Evolutionary conservation across 2,329 filamentous ascomycete species (phyloP).

Genomic region (Cordyceps farinosa): DNA sequence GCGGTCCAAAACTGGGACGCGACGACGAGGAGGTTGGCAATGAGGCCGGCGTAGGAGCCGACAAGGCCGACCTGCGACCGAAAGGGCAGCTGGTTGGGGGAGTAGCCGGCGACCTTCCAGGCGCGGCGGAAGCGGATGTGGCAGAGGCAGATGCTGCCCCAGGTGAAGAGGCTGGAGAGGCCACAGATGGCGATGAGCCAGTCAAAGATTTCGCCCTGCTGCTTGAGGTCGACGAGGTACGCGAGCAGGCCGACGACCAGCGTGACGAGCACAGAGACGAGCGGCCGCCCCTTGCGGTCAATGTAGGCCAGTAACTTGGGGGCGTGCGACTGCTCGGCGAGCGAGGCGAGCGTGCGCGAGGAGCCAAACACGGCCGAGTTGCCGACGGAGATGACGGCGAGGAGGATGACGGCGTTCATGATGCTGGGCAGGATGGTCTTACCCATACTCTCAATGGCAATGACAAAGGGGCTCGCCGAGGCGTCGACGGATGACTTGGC

Average conservation of each 20-base stretch:
- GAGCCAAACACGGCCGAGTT: slow-evolving; percentile 51
- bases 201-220: slow-evolving; percentile 51
- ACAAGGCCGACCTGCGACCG: slow-evolving; percentile 65
- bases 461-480: slow-evolving; percentile 46
- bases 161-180: slow-evolving; percentile 60
- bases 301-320: slow-evolving; percentile 49
- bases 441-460: slow-evolving; percentile 44
- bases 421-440: slow-evolving; percentile 44
- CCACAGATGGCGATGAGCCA: slow-evolving; percentile 62
- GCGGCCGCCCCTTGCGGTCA: slow-evolving; percentile 47
- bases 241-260: slow-evolving; percentile 43
- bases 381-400: slow-evolving; percentile 50
- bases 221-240: slow-evolving; percentile 39
- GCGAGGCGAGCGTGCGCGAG: slow-evolving; percentile 49
- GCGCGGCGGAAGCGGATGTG: slow-evolving; percentile 74
- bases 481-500: slow-evolving; percentile 25
- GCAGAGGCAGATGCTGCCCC: slow-evolving; percentile 71
- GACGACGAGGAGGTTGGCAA: slow-evolving; percentile 67
- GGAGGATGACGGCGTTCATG: slow-evolving; percentile 50
- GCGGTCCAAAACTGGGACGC: slow-evolving; percentile 73
- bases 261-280: slow-evolving; percentile 40
- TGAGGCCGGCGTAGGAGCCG: slow-evolving; percentile 72
- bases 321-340: slow-evolving; percentile 49
- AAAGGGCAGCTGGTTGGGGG: slow-evolving; percentile 69
- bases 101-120: slow-evolving; percentile 44